Percentiles rank a stretch among this genome's conserved stretches.
These are phyloP conservation scores for Globisporangium nodosum DNA, from an alignment of 352 stramenopile genomes.

Conservation along the genomic window DNA sequence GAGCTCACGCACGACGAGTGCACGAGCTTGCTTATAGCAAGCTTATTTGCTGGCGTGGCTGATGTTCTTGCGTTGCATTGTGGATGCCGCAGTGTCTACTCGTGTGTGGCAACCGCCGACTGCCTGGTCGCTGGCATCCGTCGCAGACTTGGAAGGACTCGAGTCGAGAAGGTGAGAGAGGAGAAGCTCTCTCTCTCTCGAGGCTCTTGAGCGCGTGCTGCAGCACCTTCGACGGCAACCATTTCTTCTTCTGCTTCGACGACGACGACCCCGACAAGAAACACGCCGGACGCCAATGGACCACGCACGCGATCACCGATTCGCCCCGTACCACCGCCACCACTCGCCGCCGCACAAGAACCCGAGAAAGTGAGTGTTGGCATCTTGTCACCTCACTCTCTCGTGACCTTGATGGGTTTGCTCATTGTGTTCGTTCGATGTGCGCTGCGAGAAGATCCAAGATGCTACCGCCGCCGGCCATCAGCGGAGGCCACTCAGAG, in stretches of 20 bases:
- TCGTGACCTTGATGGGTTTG: neutral
- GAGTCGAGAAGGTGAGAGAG: neutral
- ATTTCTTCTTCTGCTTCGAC: slow-evolving; percentile 16
- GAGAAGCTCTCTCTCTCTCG: no score
- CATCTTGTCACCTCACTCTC: neutral
- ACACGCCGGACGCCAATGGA: slow-evolving; percentile 6
- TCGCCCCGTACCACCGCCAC: slow-evolving; percentile 11
- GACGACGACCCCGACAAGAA: slow-evolving; percentile 6
- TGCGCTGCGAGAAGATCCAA: neutral
- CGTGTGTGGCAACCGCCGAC: neutral
- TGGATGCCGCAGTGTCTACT: no score
- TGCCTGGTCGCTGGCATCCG: slow-evolving; percentile 5
- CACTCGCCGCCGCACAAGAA: neutral
- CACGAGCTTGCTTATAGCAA: no score
- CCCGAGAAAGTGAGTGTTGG: slow-evolving; percentile 8
- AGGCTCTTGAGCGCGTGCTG: neutral
- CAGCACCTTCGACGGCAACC: neutral
- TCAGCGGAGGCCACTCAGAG: neutral
- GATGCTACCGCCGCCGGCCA: neutral
- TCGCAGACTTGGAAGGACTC: neutral
- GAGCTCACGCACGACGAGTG: no score
- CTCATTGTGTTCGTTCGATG: neutral
- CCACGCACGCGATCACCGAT: slow-evolving; percentile 2
- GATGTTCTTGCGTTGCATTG: no score
- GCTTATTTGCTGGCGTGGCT: no score